Conservation (phyloP, 805 yeast genomes). For the Komagataella mondaviorum region DNA sequence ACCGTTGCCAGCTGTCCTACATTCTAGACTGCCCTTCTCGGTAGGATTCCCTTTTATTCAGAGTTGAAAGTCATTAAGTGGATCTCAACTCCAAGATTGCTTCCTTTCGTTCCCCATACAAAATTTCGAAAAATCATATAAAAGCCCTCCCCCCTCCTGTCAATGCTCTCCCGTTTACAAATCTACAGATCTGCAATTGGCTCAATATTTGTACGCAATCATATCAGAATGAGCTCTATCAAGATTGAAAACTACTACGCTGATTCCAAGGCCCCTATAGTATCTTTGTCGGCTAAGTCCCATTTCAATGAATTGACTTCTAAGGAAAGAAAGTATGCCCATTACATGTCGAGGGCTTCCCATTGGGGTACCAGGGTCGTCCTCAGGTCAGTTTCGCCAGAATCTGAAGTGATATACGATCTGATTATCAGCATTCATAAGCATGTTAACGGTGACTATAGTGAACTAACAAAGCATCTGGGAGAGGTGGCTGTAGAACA, state of each 20-base stretch:
- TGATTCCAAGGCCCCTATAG: constrained; percentile 56
- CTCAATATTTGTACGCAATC: background rate
- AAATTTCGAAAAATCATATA: background rate
- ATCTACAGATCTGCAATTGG: background rate
- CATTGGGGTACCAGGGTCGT: constrained; percentile 77
- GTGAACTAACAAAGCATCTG: constrained; percentile 17
- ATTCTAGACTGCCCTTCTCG: too few relatives aligned
- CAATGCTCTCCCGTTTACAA: background rate
- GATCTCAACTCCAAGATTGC: background rate
- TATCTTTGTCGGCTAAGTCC: constrained; percentile 50
- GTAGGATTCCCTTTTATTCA: background rate
- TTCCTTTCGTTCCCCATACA: background rate
- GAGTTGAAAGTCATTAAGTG: background rate
- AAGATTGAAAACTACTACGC: constrained; percentile 22
- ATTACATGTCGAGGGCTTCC: constrained; percentile 70
- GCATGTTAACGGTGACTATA: constrained; percentile 33
- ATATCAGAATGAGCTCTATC: background rate
- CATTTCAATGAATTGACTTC: constrained; percentile 55
- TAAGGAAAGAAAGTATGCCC: constrained; percentile 62
- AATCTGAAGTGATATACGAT: constrained; percentile 65
- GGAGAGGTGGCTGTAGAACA: constrained; percentile 22
- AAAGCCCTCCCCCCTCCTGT: background rate
- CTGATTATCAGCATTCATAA: constrained; percentile 48
- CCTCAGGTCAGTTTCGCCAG: constrained; percentile 70
- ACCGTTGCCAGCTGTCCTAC: background rate